Conservation (phyloP, 164 flowering plant species). For the Aristolochia contorta region DNA sequence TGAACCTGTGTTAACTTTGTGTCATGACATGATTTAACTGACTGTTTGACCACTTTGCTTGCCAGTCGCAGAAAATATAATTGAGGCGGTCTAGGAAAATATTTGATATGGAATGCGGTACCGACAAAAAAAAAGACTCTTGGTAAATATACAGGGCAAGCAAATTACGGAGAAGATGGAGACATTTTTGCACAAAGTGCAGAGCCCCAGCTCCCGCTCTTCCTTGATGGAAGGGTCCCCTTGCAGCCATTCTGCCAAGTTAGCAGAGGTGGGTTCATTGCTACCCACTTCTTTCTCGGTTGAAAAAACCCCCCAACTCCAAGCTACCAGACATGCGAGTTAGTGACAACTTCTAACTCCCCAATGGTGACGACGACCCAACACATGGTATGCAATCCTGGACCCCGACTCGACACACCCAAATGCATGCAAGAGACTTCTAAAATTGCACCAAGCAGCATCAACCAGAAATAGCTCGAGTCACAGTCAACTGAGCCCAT, state of each 20-base stretch:
- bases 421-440: conserved; percentile 62
- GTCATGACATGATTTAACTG: not conserved
- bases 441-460: conserved; percentile 23
- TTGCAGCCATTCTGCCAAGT: conserved; percentile 16
- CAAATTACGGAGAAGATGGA: not conserved
- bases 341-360: conserved; percentile 25
- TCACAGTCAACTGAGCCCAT: conserved; percentile 66
- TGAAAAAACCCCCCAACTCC: conserved; percentile 18
- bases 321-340: conserved; percentile 30
- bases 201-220: conserved; percentile 1
- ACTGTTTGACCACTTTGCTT: not conserved
- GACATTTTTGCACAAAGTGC: not conserved
- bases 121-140: not conserved
- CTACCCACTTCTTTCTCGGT: conserved; percentile 18
- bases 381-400: conserved; percentile 45
- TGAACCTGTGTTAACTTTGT: not conserved
- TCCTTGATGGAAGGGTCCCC: conserved; percentile 2
- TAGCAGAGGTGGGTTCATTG: conserved; percentile 19
- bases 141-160: not conserved
- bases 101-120: not conserved
- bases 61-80: not conserved
- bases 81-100: too few species aligned
- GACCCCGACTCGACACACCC: conserved; percentile 44
- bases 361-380: conserved; percentile 27
- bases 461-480: conserved; percentile 65